Base-by-base conservation (phyloP, 371 early-diverging fungal genomes). In the Ecytonucleospora hepatopenaei region DNA sequence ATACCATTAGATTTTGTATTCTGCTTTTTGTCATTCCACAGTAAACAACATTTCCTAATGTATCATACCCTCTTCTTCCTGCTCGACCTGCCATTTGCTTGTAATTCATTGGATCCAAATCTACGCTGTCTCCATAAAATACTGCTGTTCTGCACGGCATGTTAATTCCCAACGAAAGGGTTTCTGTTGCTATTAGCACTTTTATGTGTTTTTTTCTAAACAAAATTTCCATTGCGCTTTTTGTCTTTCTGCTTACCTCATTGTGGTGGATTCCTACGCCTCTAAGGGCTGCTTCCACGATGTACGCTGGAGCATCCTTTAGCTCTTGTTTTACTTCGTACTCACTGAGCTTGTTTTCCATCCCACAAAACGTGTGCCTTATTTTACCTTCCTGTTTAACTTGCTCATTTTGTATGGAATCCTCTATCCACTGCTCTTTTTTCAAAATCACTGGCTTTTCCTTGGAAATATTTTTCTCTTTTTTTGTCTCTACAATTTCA, bases 251-350 rank as follows among this genome's bases (percentile, higher is more conserved):
- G 58, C 72, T 75, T 60, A 82, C 71, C 30, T 80, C 82, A 35
- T 71, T 78, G 66, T 84, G 84, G 71, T 85, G 85, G 21, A 84
- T 76, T n/a, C 84, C 85, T 30, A 85, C 81, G 19, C 85, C 85
- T 48, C 84, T 74, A 35, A 74, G 69, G 17, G 83, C 71, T 65
- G 76, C 73, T 21, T 78, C 75, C 19, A 72, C 53, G 61, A 31
- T 54, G 35, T 58, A 40, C 49, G 40, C 54, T 16, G 40, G 55
- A 33, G 69, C 69, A 30, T 69, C 55, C 59, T 51, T 69, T 0
- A 74, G 67, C 63, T 77, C 71, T 59, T 77, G 77, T 17, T 74
- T 60, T 27, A 80, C 62, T 31, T 77, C 69, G 51, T 74, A 74
- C 30, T 75, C 78, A 35, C 71, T 75, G 2, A 76, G 62, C 40